Base-by-base conservation (phyloP, 805 yeast genomes). In the Kodamaea neixiangensis region DNA sequence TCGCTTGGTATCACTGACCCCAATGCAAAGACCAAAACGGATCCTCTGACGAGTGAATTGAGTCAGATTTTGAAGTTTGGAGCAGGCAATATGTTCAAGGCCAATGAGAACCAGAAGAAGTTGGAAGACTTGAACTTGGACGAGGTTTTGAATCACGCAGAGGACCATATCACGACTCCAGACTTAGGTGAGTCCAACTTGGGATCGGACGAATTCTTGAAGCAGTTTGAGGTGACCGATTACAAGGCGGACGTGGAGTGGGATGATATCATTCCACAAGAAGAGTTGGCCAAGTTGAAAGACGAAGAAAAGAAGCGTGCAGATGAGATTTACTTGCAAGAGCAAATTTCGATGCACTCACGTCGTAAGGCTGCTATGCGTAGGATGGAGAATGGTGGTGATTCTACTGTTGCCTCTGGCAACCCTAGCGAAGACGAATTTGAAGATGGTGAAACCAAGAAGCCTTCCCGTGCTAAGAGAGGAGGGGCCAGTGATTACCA, bases 251-350 rank as follows among this genome's bases (percentile, higher is more conserved):
- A 93, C 67, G 91, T 93, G 54, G 96, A 91, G 56, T 94, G 99
- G 99, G 98, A 94, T 72, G 99, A 94, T 68, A 94, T 94, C 59
- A 94, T 94, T 61, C 99, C 99, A 0, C 92, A 89, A 57, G 96
- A 89, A 42, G 99, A 94, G 67, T 76, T 96, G 56, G 79, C 83
- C 53, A 89, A 87, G 65, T 77, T 94, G 60, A 94, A 94, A 66
- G 96, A 88, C 56, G 96, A 91, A 50, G 99, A 94, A 65, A 85
- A 87, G 76, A 86, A 84, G 65, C 80, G 87, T 47, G 80, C 85
- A 42, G 97, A 94, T 58, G 97, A 93, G 56, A 87, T 83, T 56
- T 92, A 83, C 62, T 78, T 94, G 51, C 85, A 90, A 62, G 93
- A 91, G 59, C 98, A 94, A 68, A 83, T 94, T 58, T 90, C 90